Conservation (phyloP, 495 filamentous ascomycete species). For the Hamigera avellanea region DNA sequence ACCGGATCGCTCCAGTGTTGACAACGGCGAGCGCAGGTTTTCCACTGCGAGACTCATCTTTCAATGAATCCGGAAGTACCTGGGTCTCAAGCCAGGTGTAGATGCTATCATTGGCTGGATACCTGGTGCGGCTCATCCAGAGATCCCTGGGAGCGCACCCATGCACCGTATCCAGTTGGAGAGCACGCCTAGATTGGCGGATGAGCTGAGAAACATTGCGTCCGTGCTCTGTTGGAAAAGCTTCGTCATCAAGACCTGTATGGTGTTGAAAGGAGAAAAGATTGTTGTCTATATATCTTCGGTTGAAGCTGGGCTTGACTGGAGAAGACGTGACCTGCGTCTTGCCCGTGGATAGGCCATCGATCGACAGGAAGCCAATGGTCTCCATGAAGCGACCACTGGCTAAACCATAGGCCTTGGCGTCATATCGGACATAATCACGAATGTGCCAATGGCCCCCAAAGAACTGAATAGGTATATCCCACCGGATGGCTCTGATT, state of each 20-base stretch:
- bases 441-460: slow-evolving; percentile 87
- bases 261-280: slow-evolving; percentile 77
- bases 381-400: slow-evolving; percentile 97
- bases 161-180: slow-evolving; percentile 60
- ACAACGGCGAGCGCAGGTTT: slow-evolving; percentile 57
- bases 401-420: slow-evolving; percentile 68
- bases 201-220: slow-evolving; percentile 64
- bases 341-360: slow-evolving; percentile 43
- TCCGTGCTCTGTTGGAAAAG: slow-evolving; percentile 73
- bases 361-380: slow-evolving; percentile 87
- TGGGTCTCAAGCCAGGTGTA: slow-evolving; percentile 68
- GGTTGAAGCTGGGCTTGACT: slow-evolving; percentile 46
- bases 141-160: slow-evolving; percentile 76
- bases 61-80: slow-evolving; percentile 54
- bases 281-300: slow-evolving; percentile 93
- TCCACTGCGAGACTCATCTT: slow-evolving; percentile 33
- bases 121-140: slow-evolving; percentile 68
- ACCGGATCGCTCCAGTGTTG: slow-evolving; percentile 86
- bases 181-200: slow-evolving; percentile 48
- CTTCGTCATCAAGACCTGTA: slow-evolving; percentile 51
- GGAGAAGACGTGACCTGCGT: slow-evolving; percentile 20
- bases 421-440: slow-evolving; percentile 73
- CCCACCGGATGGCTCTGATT: slow-evolving; percentile 65
- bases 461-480: slow-evolving; percentile 85
- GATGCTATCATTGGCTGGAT: slow-evolving; percentile 58